phyloP scores from a whole-genome alignment of 768 basidiomycete species.

The Boletus reticulatus region DNA sequence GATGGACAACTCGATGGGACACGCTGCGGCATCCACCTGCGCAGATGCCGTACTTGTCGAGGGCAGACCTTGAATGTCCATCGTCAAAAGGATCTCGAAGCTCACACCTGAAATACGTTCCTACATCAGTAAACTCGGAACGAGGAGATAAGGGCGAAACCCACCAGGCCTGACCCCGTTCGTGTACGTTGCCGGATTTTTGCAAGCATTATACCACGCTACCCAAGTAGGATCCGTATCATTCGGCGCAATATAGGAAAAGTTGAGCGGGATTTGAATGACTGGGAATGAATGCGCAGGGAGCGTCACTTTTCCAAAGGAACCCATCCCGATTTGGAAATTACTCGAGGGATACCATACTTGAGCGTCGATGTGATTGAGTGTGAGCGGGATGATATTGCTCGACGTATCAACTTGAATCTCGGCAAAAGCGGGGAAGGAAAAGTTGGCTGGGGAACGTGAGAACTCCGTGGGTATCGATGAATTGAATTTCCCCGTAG shows the following conservation, averaged over 20 bases:
- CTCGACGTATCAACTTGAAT: constrained; percentile 72
- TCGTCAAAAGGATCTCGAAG: constrained; percentile 62
- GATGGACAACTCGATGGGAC: constrained; percentile 65
- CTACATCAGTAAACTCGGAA: constrained; percentile 3
- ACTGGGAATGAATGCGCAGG: constrained; percentile 66
- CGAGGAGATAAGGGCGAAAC: constrained; percentile 26
- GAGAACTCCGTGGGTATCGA: constrained; percentile 64
- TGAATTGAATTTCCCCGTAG: constrained; percentile 55
- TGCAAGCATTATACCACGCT: constrained; percentile 78
- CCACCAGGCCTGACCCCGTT: constrained; percentile 58
- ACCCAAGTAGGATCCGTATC: constrained; percentile 80
- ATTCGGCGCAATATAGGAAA: constrained; percentile 79
- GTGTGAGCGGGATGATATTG: constrained; percentile 77
- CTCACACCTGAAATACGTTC: constrained; percentile 40
- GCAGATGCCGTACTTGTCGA: constrained; percentile 52
- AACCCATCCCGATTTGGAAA: constrained; percentile 65
- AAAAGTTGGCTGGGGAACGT: constrained; percentile 83
- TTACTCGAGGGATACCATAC: constrained; percentile 70
- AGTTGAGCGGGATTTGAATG: constrained; percentile 75
- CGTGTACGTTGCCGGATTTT: constrained; percentile 49
- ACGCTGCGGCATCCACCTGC: constrained; percentile 56
- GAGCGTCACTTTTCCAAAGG: constrained; percentile 54
- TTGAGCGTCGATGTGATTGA: constrained; percentile 62
- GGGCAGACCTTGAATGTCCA: constrained; percentile 70
- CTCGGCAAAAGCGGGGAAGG: constrained; percentile 75